Evolutionary conservation across 352 stramenopile species (phyloP).

Genomic region (Globisporangium perplexum): DNA sequence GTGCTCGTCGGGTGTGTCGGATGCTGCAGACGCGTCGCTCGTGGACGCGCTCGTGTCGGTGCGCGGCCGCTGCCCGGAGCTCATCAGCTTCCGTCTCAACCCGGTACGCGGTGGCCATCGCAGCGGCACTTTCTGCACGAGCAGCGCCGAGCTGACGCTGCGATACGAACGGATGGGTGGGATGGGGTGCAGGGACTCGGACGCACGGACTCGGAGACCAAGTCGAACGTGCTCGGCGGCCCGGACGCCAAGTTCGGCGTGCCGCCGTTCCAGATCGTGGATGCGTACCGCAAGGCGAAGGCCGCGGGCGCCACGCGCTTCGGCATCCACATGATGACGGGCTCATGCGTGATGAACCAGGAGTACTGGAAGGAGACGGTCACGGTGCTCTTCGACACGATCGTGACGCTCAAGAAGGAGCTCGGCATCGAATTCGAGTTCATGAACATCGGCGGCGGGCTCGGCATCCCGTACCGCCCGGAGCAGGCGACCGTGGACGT

Average conservation of each 20-base stretch:
- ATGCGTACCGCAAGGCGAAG: constrained; percentile 81
- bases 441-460: constrained; percentile 88
- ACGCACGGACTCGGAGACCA: constrained; percentile 86
- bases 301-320: constrained; percentile 77
- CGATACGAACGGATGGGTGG: not conserved
- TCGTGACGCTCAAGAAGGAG: constrained; percentile 69
- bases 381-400: constrained; percentile 77
- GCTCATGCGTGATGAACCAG: constrained; percentile 86
- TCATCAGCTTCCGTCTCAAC: constrained; percentile 88
- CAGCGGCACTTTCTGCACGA: not conserved
- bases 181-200: constrained; percentile 39
- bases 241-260: constrained; percentile 89
- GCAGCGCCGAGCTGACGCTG: too few relatives aligned
- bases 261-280: constrained; percentile 82
- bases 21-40: constrained; percentile 56
- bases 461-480: constrained; percentile 84
- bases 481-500: constrained; percentile 71
- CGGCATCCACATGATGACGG: constrained; percentile 92
- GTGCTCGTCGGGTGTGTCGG: not conserved
- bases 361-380: constrained; percentile 89
- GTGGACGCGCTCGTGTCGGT: constrained; percentile 69
- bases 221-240: constrained; percentile 85
- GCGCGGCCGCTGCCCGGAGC: constrained; percentile 65
- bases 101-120: constrained; percentile 24
- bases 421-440: constrained; percentile 89